Evolutionary conservation across 176 grass and related monocot species (phyloP), one percentile per base, ranked within the genome.

Genomic region (Juncus effusus): DNA sequence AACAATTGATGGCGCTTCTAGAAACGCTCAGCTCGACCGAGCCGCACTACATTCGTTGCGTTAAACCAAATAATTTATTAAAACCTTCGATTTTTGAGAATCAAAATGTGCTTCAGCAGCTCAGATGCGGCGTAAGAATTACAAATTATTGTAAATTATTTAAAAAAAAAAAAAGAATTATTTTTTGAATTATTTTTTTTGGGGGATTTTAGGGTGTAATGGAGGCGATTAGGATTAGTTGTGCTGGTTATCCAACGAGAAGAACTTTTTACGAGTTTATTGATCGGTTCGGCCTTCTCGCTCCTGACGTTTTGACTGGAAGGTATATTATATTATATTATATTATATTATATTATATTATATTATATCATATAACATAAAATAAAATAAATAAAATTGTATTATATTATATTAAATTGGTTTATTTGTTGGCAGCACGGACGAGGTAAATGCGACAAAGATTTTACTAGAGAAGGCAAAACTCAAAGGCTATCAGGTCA

Each of bases 141-240:
- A 42, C 37, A 44, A 10, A 12, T 13, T 7, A 70, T 44, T 38
- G 13, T 16, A 44, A 42, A 6, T 6, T 6, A 4, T 36, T 60
- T 71, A 71, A 42, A 36, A 60, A 39, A 42, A 42, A 45, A 14
- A 10, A 58, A 57, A 56, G 35, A 67, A 68, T 51, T 56, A 40
- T 13, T 8, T 41, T 63, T 54, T 63, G 40, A 28, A 28, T n/a
- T n/a, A 52, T 73, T 67, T 86, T 40, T 73, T 80, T 42, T 73
- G 40, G 15, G 16, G 69, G 63, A 15, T 52, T 69, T 84, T 79
- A 97, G 93, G 93, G 93, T 66, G 93, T 97, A 59, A 82, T 97
- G 93, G 93, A 97, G 77, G 93, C 93, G 45, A 97, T 97, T 81
- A 86, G 93, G 69, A 97, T 97, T 76, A 97, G 93, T 61, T 86